Percentiles rank a stretch among this genome's conserved stretches.
Conservation (phyloP, 1,139 yeast species). For the Blastobotrys proliferans region DNA sequence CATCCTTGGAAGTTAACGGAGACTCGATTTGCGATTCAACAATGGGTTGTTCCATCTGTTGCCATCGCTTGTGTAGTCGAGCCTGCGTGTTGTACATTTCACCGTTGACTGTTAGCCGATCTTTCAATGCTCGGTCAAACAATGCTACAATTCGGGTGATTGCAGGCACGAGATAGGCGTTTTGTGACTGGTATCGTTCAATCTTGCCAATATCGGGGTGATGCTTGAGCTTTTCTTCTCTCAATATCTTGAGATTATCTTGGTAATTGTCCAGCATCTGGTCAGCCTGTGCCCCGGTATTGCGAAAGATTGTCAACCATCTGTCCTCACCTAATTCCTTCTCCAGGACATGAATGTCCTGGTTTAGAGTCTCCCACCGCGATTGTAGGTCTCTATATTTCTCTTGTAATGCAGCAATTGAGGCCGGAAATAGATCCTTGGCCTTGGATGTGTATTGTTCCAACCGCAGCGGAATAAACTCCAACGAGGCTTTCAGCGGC, state of each 20-base stretch:
- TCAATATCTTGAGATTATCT: slow-evolving; percentile 17
- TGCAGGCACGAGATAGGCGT: slow-evolving; percentile 21
- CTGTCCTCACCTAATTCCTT: slow-evolving; percentile 47
- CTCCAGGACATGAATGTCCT: slow-evolving; percentile 42
- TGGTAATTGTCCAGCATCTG: slow-evolving; percentile 23
- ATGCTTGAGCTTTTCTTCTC: slow-evolving; percentile 12
- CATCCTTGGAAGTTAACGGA: slow-evolving; percentile 1
- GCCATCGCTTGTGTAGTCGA: slow-evolving; percentile 22
- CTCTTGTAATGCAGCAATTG: slow-evolving; percentile 37
- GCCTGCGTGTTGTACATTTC: slow-evolving; percentile 21
- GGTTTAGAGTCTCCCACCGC: slow-evolving; percentile 42
- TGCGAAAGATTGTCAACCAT: slow-evolving; percentile 43
- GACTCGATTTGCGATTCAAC: not conserved
- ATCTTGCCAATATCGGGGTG: not conserved
- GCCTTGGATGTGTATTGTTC: slow-evolving; percentile 43
- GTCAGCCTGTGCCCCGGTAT: slow-evolving; percentile 24
- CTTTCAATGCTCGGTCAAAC: slow-evolving; percentile 24
- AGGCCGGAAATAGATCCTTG: slow-evolving; percentile 35
- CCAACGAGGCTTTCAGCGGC: slow-evolving; percentile 58
- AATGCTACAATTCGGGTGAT: slow-evolving; percentile 20
- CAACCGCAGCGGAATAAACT: slow-evolving; percentile 53
- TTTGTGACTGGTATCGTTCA: slow-evolving; percentile 20
- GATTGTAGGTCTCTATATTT: slow-evolving; percentile 42
- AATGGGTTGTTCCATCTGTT: slow-evolving; percentile 4
- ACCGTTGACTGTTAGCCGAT: slow-evolving; percentile 19